Base-by-base conservation (phyloP, 345 rosid species). In the Corchorus olitorius region DNA sequence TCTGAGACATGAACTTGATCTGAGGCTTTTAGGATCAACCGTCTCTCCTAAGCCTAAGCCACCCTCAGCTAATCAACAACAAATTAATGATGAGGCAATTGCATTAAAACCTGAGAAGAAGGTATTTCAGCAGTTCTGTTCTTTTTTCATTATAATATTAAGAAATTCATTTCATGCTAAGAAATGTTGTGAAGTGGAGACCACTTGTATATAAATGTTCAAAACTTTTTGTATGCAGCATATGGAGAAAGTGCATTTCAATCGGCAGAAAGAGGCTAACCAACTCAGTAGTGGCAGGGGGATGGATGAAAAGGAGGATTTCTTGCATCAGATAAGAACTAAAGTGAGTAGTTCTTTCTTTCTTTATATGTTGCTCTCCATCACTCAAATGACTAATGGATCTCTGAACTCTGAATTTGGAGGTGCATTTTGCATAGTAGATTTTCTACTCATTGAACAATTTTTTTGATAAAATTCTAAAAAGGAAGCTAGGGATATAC, bases 291-390 rank as follows among this genome's bases (percentile, higher is more conserved):
- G 75, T 43, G 82, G 78, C 68, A 82, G 82, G 76, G 87, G 73
- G 67, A 20, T 64, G 77, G 93, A 85, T 35, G 94, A 87, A 65
- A 89, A 85, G 85, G 97, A 84, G 27, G 98, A 96, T 72, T 88
- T 96, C 76, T 87, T 90, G 75, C 90, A 87, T 66, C 99, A 93
- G 85, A 96, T 96, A 55, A 86, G 97, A 86, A 61, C 85, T 65
- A 91, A 93, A 86, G 99, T 93, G 83, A 88, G 97, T 84, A 45
- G 34, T 48, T 33, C 3, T 69, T 73, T 73, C 67, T 37, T 69
- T 53, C 8, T 20, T 39, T 20, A 33, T 41, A 15, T 15, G 54
- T 54, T 58, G 11, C 22, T 65, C 20, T 72, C 20, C 52, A 20
- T 63, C 60, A 33, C 39, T 45, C 15, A 68, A 69, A 69, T 68